These are phyloP conservation scores for Penicillium sp. DNA, from an alignment of 2,329 filamentous ascomycete species.

Conservation along the genomic window DNA sequence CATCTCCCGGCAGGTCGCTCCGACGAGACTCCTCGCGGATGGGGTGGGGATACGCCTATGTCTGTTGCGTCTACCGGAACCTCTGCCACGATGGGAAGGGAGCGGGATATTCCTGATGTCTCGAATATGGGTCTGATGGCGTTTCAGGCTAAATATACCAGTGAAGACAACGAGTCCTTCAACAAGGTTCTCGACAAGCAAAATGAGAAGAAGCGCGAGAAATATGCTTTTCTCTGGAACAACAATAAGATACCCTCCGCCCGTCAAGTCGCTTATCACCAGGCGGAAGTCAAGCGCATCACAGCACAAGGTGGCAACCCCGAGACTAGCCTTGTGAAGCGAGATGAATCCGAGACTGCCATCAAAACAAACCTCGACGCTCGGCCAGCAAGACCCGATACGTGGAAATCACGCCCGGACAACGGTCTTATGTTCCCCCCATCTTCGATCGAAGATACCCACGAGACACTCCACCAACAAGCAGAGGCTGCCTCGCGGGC, in stretches of 20 bases:
- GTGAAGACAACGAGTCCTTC: conserved; percentile 97
- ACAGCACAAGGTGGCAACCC: conserved; percentile 62
- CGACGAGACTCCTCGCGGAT: conserved; percentile 48
- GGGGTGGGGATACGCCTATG: conserved; percentile 72
- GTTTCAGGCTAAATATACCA: conserved; percentile 93
- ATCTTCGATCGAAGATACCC: conserved; percentile 53
- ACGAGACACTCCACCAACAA: conserved; percentile 64
- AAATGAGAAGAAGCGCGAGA: conserved; percentile 79
- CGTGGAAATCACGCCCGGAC: conserved; percentile 72
- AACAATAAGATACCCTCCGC: conserved; percentile 77
- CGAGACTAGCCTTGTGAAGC: conserved; percentile 51
- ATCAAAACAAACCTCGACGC: conserved; percentile 66
- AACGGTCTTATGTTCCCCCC: conserved; percentile 84
- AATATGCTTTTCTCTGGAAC: conserved; percentile 85
- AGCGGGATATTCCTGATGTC: conserved; percentile 61
- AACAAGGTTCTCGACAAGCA: conserved; percentile 89
- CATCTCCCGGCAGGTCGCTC: conserved; percentile 32
- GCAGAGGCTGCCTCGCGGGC: conserved; percentile 72
- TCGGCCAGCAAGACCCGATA: conserved; percentile 74
- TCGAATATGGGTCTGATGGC: conserved; percentile 75
- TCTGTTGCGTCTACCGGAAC: conserved; percentile 53
- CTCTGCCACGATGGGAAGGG: conserved; percentile 34
- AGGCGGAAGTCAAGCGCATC: conserved; percentile 69
- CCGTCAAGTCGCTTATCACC: conserved; percentile 60
- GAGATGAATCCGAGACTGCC: conserved; percentile 52